These are phyloP conservation scores for Kalaharituber pfeilii DNA, from an alignment of 2,329 filamentous ascomycete genomes.

Conservation along the genomic window DNA sequence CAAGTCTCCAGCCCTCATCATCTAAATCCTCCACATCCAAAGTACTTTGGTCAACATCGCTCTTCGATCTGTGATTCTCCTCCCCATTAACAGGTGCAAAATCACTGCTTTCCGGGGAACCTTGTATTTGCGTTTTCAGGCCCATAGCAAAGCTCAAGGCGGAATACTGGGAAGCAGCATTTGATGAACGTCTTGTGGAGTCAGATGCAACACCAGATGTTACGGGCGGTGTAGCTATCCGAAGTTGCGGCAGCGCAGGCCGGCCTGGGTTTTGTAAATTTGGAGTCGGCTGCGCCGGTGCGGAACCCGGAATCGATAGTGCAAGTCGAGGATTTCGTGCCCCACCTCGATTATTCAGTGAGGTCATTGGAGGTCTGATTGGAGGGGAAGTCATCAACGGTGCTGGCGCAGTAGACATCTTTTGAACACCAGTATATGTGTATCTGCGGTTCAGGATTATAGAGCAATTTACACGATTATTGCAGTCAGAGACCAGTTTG, in stretches of 20 bases:
- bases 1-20: conserved; percentile 87
- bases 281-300: neutral
- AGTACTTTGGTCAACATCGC: conserved; percentile 42
- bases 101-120: conserved; percentile 18
- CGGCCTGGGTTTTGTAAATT: neutral
- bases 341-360: neutral
- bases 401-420: conserved; percentile 14
- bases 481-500: no score
- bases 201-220: neutral
- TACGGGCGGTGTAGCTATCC: conserved; percentile 19
- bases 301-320: conserved; percentile 16
- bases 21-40: conserved; percentile 89
- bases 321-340: conserved; percentile 17
- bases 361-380: neutral
- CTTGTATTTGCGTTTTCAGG: conserved; percentile 16
- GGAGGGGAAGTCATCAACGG: conserved; percentile 6
- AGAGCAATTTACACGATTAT: no score
- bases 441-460: no score
- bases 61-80: conserved; percentile 10
- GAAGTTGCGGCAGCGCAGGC: conserved; percentile 20
- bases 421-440: no score
- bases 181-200: neutral
- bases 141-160: conserved; percentile 18
- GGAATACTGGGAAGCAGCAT: conserved; percentile 10
- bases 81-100: conserved; percentile 16